Conservation (phyloP, 1,284 basidiomycete genomes). For the Rhodotorula sp. region DNA sequence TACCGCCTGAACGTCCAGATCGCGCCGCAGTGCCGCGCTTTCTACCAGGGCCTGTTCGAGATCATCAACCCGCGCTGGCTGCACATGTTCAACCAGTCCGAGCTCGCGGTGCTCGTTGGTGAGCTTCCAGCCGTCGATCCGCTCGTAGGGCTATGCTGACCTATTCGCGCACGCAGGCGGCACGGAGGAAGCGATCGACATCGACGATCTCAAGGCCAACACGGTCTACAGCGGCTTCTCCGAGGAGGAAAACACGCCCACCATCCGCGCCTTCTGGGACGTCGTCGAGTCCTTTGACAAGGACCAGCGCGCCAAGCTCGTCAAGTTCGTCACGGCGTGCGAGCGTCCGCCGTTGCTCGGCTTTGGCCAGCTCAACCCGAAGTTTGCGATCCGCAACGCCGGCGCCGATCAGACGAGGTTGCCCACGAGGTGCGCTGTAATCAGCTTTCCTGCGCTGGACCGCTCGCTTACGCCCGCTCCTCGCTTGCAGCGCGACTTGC, state of each 20-base stretch:
- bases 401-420: constrained; percentile 70
- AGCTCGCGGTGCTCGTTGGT: constrained; percentile 56
- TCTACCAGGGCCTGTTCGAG: constrained; percentile 80
- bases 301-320: constrained; percentile 68
- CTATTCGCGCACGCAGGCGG: constrained; percentile 43
- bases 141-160: neutral
- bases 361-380: constrained; percentile 80
- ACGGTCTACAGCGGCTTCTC: constrained; percentile 61
- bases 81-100: constrained; percentile 88
- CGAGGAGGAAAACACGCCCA: constrained; percentile 62
- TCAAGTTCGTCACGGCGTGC: constrained; percentile 88
- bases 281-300: constrained; percentile 58
- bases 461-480: constrained; percentile 54
- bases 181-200: constrained; percentile 61
- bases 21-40: constrained; percentile 64
- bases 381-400: constrained; percentile 78
- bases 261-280: constrained; percentile 56
- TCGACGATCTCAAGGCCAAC: constrained; percentile 71
- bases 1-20: constrained; percentile 89
- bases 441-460: neutral
- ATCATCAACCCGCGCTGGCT: constrained; percentile 89
- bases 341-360: constrained; percentile 83
- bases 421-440: constrained; percentile 55
- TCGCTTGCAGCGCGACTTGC: constrained; percentile 58
- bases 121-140: neutral